phyloP scores from a whole-genome alignment of 345 rosid genomes.

The Eucalyptus rudis region DNA sequence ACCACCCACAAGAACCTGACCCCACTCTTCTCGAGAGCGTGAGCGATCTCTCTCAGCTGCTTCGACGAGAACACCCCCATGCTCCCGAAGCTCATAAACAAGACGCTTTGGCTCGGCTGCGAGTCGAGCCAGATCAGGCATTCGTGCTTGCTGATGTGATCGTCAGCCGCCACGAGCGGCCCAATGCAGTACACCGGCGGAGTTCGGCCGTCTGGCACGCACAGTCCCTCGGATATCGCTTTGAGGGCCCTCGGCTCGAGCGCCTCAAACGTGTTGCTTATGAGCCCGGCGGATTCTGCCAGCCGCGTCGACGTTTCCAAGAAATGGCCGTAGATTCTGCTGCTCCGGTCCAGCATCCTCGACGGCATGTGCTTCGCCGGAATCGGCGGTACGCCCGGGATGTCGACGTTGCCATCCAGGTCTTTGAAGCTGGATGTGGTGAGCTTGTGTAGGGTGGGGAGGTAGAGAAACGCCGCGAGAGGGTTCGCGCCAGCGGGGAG shows the following conservation, averaged over 20 bases:
- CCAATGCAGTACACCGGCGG: conserved; percentile 26
- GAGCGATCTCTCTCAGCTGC: conserved; percentile 24
- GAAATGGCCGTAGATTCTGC: neutral
- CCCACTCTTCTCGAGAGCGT: conserved; percentile 19
- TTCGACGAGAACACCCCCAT: conserved; percentile 2
- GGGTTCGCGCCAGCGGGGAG: neutral
- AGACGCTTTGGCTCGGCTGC: conserved; percentile 11
- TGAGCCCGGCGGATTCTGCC: neutral
- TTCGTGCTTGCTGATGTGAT: neutral
- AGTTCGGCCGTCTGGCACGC: neutral
- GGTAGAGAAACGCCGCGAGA: neutral
- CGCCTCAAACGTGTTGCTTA: conserved; percentile 10
- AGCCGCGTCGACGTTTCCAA: neutral
- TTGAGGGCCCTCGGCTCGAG: conserved; percentile 2
- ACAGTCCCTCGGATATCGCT: conserved; percentile 8
- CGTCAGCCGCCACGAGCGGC: neutral
- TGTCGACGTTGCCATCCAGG: neutral
- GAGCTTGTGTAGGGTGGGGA: neutral
- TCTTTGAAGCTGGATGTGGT: conserved; percentile 1
- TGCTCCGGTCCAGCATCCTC: neutral
- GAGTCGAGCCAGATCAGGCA: conserved; percentile 14
- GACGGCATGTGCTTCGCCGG: conserved; percentile 1
- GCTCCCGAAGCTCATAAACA: conserved; percentile 24
- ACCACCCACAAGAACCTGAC: conserved; percentile 23
- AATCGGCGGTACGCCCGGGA: conserved; percentile 18